A percentile compares a stretch with the other conserved stretches of the same genome.
These are phyloP conservation scores for Rhizoctonia solani DNA, from an alignment of 1,284 basidiomycete genomes.

Conservation along the genomic window DNA sequence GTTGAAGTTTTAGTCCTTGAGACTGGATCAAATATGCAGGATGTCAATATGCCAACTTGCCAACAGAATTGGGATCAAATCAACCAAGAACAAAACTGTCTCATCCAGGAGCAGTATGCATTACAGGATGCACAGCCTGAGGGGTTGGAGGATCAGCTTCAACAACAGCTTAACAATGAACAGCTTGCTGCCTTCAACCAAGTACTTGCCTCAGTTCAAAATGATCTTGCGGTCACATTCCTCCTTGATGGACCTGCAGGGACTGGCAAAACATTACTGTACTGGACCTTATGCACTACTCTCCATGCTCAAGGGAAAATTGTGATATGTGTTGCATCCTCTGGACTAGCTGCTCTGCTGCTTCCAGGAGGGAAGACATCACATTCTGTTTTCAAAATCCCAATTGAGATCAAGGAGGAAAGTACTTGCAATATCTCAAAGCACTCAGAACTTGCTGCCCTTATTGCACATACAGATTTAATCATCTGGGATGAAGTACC, in stretches of 20 bases:
- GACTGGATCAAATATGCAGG: constrained; percentile 40
- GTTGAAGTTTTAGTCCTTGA: constrained; percentile 45
- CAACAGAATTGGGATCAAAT: constrained; percentile 43
- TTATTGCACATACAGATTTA: constrained; percentile 42
- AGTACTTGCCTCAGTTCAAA: constrained; percentile 45
- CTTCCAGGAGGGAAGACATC: constrained; percentile 51
- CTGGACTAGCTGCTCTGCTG: constrained; percentile 53
- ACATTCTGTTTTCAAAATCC: constrained; percentile 53
- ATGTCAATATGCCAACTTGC: constrained; percentile 47
- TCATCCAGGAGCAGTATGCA: constrained; percentile 49
- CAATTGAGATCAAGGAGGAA: constrained; percentile 46
- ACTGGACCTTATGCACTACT: constrained; percentile 48
- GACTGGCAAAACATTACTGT: constrained; percentile 56
- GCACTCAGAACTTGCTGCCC: constrained; percentile 41
- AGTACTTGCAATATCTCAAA: constrained; percentile 42
- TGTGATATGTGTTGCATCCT: constrained; percentile 53
- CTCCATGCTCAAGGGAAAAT: constrained; percentile 44
- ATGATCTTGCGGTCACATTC: constrained; percentile 44
- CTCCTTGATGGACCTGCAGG: constrained; percentile 56
- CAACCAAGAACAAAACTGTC: constrained; percentile 42
- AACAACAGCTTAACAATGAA: constrained; percentile 47
- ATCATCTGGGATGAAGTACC: constrained; percentile 52
- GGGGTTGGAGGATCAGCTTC: constrained; percentile 34
- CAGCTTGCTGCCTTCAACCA: constrained; percentile 47
- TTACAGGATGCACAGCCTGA: constrained; percentile 44